These are phyloP conservation scores for Acanthamoeba triangularis DNA, from an alignment of 208 protist species.

Conservation along the genomic window DNA sequence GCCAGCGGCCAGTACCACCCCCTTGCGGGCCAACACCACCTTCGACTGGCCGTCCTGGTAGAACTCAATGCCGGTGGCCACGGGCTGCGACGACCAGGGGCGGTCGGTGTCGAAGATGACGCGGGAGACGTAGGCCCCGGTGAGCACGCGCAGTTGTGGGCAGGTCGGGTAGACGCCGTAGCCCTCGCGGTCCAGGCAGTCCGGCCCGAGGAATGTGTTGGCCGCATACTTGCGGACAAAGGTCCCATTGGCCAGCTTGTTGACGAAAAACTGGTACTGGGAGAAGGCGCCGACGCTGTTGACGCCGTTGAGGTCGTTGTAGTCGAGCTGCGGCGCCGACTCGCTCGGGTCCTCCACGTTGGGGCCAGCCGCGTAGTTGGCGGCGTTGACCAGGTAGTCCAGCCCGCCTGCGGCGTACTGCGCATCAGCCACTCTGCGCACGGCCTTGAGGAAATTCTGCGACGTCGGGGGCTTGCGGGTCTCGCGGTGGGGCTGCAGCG, in stretches of 20 bases:
- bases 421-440: not conserved
- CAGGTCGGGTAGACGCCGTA: not conserved
- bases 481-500: not conserved
- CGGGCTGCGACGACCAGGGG: not conserved
- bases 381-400: not conserved
- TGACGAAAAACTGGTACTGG: slow-evolving; percentile 1
- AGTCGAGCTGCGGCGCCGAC: not conserved
- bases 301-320: not conserved
- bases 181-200: not conserved
- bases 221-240: not conserved
- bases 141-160: not conserved
- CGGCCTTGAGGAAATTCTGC: slow-evolving; percentile 5
- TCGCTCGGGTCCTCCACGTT: slow-evolving; percentile 1
- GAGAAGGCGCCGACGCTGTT: slow-evolving; percentile 1
- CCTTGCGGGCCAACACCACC: not conserved
- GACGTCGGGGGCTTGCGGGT: not conserved
- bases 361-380: not conserved
- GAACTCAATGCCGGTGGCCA: not conserved
- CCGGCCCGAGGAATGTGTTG: not conserved
- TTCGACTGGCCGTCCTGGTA: not conserved
- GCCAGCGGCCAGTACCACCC: not conserved
- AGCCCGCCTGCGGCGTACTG: not conserved
- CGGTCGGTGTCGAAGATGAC: not conserved
- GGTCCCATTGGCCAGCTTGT: not conserved
- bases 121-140: not conserved